Conservation (phyloP, 352 stramenopile species). For the Phytopythium boreale region DNA sequence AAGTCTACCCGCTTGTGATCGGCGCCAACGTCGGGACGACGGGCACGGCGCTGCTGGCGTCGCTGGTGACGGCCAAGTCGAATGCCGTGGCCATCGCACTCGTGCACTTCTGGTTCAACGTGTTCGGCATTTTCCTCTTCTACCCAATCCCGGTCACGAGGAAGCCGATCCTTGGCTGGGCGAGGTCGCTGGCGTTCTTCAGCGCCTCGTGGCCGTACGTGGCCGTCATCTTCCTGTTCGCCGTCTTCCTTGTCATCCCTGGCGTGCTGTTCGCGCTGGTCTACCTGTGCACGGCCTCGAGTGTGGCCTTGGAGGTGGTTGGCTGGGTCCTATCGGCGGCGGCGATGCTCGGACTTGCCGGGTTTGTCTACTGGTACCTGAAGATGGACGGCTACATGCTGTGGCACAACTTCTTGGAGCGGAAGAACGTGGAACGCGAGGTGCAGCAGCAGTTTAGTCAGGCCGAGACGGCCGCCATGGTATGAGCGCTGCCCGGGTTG, state of each 20-base stretch:
- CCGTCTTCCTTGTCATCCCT: slow-evolving; percentile 47
- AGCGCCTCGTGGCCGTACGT: slow-evolving; percentile 55
- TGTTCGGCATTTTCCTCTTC: slow-evolving; percentile 89
- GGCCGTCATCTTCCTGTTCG: slow-evolving; percentile 48
- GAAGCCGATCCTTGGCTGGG: slow-evolving; percentile 66
- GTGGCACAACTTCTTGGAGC: slow-evolving; percentile 25
- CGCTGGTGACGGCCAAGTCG: slow-evolving; percentile 78
- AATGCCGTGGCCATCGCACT: slow-evolving; percentile 86
- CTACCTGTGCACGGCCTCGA: slow-evolving; percentile 45
- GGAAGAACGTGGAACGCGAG: slow-evolving; percentile 20
- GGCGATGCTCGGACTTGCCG: neutral
- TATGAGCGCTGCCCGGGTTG: neutral
- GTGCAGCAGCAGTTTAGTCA: slow-evolving; percentile 2
- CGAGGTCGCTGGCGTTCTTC: slow-evolving; percentile 61
- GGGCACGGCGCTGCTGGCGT: slow-evolving; percentile 81
- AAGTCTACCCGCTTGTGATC: slow-evolving; percentile 89
- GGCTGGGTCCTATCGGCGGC: neutral
- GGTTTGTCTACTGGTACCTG: slow-evolving; percentile 9
- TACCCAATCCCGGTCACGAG: slow-evolving; percentile 90
- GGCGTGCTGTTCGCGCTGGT: slow-evolving; percentile 42
- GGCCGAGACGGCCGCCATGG: neutral
- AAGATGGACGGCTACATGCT: slow-evolving; percentile 1
- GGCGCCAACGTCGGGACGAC: slow-evolving; percentile 93
- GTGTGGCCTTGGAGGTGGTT: neutral
- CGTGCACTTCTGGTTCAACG: slow-evolving; percentile 92